phyloP scores from a whole-genome alignment of 1,284 basidiomycete species.

The Pseudozyma tsukubaensis region DNA sequence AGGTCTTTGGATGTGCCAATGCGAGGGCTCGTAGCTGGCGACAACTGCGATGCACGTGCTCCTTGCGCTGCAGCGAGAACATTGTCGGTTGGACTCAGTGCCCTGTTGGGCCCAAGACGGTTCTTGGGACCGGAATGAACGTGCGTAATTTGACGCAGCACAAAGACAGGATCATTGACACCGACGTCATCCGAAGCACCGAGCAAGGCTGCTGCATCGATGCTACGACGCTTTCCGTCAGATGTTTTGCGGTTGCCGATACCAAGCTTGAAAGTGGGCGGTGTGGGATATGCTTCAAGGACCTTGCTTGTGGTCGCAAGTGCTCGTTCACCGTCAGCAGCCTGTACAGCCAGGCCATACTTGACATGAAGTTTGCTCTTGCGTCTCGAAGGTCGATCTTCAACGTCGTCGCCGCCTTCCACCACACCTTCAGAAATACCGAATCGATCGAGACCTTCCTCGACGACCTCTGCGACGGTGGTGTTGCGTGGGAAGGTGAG shows the following conservation, averaged over 20 bases:
- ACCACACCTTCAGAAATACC: conserved; percentile 94
- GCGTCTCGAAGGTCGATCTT: conserved; percentile 86
- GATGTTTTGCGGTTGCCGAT: conserved; percentile 79
- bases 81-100: conserved; percentile 51
- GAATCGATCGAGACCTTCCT: conserved; percentile 88
- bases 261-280: conserved; percentile 72
- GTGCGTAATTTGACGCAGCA: conserved; percentile 72
- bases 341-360: conserved; percentile 76
- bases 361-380: conserved; percentile 81
- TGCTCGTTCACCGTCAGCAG: conserved; percentile 45
- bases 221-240: conserved; percentile 83
- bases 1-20: conserved; percentile 13
- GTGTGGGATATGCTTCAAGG: conserved; percentile 82
- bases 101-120: conserved; percentile 22
- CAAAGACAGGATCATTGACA: conserved; percentile 85
- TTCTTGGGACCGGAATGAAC: conserved; percentile 18
- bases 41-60: conserved; percentile 51
- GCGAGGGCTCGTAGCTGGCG: conserved; percentile 21
- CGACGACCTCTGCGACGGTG: conserved; percentile 95
- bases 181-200: conserved; percentile 77
- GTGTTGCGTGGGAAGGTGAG: conserved; percentile 83
- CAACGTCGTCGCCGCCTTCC: conserved; percentile 95
- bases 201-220: conserved; percentile 80
- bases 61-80: conserved; percentile 70
- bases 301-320: conserved; percentile 55